Conservation (phyloP, 2,329 filamentous ascomycete species). For the Trichophyton equinum region DNA sequence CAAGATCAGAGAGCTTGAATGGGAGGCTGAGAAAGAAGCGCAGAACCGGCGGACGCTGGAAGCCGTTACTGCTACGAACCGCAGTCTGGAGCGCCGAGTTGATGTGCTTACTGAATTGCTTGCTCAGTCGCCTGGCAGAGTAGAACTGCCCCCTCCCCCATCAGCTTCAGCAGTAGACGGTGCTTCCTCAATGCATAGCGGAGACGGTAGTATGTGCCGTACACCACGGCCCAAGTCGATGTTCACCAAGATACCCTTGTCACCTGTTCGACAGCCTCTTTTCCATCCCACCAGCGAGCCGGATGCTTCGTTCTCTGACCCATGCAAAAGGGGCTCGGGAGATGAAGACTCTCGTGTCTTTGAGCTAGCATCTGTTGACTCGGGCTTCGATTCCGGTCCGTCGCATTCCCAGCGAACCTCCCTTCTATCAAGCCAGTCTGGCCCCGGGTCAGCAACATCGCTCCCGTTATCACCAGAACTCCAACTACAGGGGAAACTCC, state of each 20-base stretch:
- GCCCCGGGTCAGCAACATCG: constrained; percentile 13
- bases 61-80: constrained; percentile 22
- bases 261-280: constrained; percentile 14
- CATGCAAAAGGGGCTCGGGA: constrained; percentile 1
- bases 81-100: constrained; percentile 23
- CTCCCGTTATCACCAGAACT: constrained; percentile 17
- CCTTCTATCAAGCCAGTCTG: constrained; percentile 16
- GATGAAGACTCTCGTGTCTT: constrained; percentile 6
- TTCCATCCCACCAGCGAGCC: constrained; percentile 12
- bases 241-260: constrained; percentile 18
- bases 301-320: constrained; percentile 1
- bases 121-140: constrained; percentile 22
- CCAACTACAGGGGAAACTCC: constrained; percentile 14
- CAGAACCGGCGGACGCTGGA: constrained; percentile 24
- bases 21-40: constrained; percentile 22
- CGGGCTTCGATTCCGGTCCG: background rate
- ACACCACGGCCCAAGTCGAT: constrained; percentile 20
- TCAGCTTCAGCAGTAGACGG: constrained; percentile 3
- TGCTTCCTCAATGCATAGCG: constrained; percentile 8
- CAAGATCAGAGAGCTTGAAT: constrained; percentile 23
- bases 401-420: constrained; percentile 19
- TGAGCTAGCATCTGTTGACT: constrained; percentile 16
- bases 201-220: constrained; percentile 10
- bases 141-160: constrained; percentile 1
- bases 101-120: constrained; percentile 27